Evolutionary conservation across 2,329 filamentous ascomycete genomes (phyloP).

Genomic region (Hypoxylon sp.): DNA sequence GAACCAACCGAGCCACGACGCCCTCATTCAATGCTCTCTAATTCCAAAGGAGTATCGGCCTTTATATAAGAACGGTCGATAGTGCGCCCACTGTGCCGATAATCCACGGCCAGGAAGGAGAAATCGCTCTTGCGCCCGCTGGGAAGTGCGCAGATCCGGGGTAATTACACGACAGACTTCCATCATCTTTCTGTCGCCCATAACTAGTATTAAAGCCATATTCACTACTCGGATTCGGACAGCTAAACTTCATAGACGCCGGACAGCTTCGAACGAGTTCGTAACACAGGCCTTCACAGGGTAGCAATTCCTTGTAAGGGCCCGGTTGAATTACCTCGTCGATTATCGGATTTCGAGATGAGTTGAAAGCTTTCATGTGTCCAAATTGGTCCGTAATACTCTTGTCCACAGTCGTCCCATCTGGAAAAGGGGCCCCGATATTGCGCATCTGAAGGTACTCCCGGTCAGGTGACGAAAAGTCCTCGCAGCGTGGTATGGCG

Average conservation of each 20-base stretch:
- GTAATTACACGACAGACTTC: constrained; percentile 69
- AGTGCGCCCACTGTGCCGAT: constrained; percentile 29
- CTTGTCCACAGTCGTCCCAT: constrained; percentile 70
- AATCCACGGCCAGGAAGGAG: constrained; percentile 48
- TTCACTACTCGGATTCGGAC: constrained; percentile 67
- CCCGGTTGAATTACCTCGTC: constrained; percentile 81
- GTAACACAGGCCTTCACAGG: constrained; percentile 90
- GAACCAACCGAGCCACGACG: constrained; percentile 42
- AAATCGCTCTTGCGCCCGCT: constrained; percentile 54
- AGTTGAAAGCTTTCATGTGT: constrained; percentile 61
- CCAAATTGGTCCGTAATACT: constrained; percentile 50
- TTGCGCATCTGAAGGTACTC: constrained; percentile 77
- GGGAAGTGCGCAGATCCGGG: constrained; percentile 71
- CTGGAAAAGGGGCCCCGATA: constrained; percentile 77
- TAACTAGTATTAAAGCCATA: constrained; percentile 65
- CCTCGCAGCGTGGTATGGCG: constrained; percentile 90
- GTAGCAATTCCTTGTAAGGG: constrained; percentile 93
- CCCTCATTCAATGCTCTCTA: constrained; percentile 41
- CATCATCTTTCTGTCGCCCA: constrained; percentile 50
- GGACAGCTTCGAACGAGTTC: constrained; percentile 89
- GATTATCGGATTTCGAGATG: constrained; percentile 79
- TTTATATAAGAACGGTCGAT: constrained; percentile 40
- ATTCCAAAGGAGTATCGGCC: constrained; percentile 1
- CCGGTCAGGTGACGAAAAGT: constrained; percentile 72
- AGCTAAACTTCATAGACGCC: constrained; percentile 79